Evolutionary conservation across 345 rosid species (phyloP).

Genomic region (Salix purpurea): DNA sequence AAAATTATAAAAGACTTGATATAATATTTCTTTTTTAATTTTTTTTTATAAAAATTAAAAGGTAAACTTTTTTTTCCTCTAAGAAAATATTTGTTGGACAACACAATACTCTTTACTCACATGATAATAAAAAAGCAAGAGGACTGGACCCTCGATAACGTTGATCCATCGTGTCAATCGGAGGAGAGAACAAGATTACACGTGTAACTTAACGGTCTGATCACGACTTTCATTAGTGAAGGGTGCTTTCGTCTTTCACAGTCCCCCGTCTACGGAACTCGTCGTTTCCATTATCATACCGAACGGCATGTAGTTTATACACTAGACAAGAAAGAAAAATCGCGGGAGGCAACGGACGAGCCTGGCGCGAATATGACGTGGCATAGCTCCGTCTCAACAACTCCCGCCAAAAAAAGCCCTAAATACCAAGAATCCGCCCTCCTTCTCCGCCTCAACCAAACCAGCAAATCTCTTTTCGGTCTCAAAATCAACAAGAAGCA

Average conservation of each 20-base stretch:
- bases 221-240: background rate
- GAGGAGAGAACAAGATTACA: no score
- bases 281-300: background rate
- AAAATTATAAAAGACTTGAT: no score
- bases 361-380: slow-evolving; percentile 20
- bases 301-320: background rate
- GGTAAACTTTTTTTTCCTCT: no score
- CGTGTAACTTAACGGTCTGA: no score
- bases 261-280: background rate
- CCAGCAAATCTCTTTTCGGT: background rate
- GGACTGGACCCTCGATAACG: no score
- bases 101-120: no score
- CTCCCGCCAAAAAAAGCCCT: slow-evolving; percentile 14
- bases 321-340: background rate
- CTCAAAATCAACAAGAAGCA: background rate
- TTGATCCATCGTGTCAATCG: no score
- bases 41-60: no score
- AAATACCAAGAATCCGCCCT: background rate
- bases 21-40: no score
- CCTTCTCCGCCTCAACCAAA: background rate
- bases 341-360: slow-evolving; percentile 17
- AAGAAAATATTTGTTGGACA: no score
- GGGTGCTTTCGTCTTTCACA: background rate
- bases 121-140: no score
- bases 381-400: slow-evolving; percentile 6